Conservation (phyloP, 805 yeast species). For the Grigorovia transvaalensis region DNA sequence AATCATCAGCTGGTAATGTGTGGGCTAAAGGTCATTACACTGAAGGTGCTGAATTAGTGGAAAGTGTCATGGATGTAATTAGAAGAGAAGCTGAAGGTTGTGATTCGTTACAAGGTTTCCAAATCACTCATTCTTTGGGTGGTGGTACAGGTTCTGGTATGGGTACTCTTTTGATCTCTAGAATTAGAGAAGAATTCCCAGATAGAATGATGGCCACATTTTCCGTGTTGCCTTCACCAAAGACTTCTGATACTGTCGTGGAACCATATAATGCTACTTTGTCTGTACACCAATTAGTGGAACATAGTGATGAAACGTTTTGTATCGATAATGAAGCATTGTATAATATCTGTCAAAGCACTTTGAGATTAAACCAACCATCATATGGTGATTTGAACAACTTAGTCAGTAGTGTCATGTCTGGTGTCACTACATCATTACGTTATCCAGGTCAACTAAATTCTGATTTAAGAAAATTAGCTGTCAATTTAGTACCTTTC, state of each 20-base stretch:
- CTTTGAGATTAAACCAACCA: constrained; percentile 74
- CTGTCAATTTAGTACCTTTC: constrained; percentile 90
- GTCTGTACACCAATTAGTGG: constrained; percentile 84
- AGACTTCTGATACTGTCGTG: constrained; percentile 84
- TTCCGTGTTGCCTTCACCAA: constrained; percentile 87
- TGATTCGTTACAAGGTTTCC: constrained; percentile 92
- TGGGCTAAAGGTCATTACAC: constrained; percentile 98
- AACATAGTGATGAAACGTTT: constrained; percentile 85
- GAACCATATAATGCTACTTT: constrained; percentile 92
- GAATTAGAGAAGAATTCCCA: constrained; percentile 84
- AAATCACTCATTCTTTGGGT: constrained; percentile 70
- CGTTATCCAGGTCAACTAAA: constrained; percentile 94
- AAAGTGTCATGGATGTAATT: constrained; percentile 77
- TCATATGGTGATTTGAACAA: constrained; percentile 68
- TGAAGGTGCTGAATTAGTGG: constrained; percentile 91
- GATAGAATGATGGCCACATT: constrained; percentile 95
- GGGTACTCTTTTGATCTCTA: constrained; percentile 81
- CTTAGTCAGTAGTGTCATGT: constrained; percentile 84
- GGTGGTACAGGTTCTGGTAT: constrained; percentile 97
- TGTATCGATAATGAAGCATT: constrained; percentile 92
- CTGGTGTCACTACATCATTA: constrained; percentile 88
- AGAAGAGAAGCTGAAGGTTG: constrained; percentile 92
- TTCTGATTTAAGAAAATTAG: constrained; percentile 84
- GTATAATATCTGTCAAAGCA: constrained; percentile 79
- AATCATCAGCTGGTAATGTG: constrained; percentile 87